Evolutionary conservation across 2,329 filamentous ascomycete genomes (phyloP).

Genomic region (Byssochlamys sp.): DNA sequence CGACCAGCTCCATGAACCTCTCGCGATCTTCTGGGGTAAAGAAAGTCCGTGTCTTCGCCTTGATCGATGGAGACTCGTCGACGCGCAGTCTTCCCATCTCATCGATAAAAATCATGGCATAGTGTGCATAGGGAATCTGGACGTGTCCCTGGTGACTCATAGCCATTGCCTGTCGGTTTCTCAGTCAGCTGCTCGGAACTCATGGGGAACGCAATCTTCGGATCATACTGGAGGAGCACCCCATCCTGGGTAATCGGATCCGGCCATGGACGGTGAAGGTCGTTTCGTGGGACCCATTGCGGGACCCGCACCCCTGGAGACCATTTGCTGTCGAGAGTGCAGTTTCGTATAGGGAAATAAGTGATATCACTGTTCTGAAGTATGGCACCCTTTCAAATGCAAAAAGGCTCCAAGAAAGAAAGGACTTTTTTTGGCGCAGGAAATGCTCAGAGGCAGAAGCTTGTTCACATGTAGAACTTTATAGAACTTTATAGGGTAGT

Average conservation of each 20-base stretch:
- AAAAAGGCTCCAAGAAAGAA: background rate
- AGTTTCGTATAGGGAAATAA: background rate
- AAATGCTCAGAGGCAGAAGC: background rate
- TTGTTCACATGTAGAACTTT: background rate
- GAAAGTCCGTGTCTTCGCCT: slow-evolving; percentile 19
- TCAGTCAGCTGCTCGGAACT: slow-evolving; percentile 1
- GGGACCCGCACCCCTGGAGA: background rate
- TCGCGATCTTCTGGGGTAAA: slow-evolving; percentile 27
- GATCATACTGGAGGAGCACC: slow-evolving; percentile 4
- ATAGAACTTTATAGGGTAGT: background rate
- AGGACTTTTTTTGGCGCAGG: background rate
- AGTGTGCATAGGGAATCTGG: slow-evolving; percentile 24
- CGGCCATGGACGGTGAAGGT: background rate
- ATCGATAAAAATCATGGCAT: slow-evolving; percentile 29
- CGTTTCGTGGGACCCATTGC: background rate
- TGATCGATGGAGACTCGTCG: slow-evolving; percentile 24
- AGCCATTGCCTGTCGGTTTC: slow-evolving; percentile 18
- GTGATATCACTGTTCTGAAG: background rate
- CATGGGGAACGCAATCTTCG: background rate
- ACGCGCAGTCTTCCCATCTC: slow-evolving; percentile 23
- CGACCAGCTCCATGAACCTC: slow-evolving; percentile 26
- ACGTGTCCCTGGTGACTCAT: slow-evolving; percentile 13
- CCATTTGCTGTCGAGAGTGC: background rate
- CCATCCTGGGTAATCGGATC: slow-evolving; percentile 1
- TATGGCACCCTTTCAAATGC: background rate